phyloP scores from a whole-genome alignment of 352 stramenopile genomes.

The Pseudoperonospora humuli region DNA sequence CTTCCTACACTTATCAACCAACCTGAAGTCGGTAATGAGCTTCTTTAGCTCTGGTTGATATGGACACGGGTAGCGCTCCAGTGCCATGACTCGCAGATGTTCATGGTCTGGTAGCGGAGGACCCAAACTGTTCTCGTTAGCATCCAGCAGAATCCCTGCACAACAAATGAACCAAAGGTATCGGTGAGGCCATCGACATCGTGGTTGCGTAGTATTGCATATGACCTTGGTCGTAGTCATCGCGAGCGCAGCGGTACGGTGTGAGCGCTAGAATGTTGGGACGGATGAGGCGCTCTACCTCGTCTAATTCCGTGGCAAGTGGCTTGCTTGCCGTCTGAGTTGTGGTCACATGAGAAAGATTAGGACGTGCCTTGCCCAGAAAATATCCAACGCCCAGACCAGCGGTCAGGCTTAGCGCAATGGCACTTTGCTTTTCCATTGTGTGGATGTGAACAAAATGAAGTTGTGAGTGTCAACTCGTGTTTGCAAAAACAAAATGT shows the following conservation, averaged over 20 bases:
- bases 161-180: neutral
- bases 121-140: constrained; percentile 97
- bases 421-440: constrained; percentile 63
- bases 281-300: constrained; percentile 87
- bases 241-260: constrained; percentile 95
- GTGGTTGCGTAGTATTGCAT: neutral
- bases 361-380: constrained; percentile 42
- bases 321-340: constrained; percentile 1
- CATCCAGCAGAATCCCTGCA: constrained; percentile 92
- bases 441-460: constrained; percentile 8
- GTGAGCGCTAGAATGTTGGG: constrained; percentile 94
- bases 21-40: constrained; percentile 78
- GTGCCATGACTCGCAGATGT: constrained; percentile 49
- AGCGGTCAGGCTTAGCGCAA: constrained; percentile 53
- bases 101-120: constrained; percentile 77
- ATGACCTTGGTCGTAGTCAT: constrained; percentile 90
- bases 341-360: neutral
- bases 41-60: constrained; percentile 93
- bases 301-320: constrained; percentile 27
- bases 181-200: neutral
- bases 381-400: constrained; percentile 63
- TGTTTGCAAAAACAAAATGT: constrained; percentile 21
- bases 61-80: constrained; percentile 95
- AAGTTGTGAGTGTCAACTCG: constrained; percentile 6
- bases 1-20: constrained; percentile 12